Percentiles rank a stretch among this genome's conserved stretches.
Conservation (phyloP, 768 basidiomycete species). For the Phlebiopsis gigantea region DNA sequence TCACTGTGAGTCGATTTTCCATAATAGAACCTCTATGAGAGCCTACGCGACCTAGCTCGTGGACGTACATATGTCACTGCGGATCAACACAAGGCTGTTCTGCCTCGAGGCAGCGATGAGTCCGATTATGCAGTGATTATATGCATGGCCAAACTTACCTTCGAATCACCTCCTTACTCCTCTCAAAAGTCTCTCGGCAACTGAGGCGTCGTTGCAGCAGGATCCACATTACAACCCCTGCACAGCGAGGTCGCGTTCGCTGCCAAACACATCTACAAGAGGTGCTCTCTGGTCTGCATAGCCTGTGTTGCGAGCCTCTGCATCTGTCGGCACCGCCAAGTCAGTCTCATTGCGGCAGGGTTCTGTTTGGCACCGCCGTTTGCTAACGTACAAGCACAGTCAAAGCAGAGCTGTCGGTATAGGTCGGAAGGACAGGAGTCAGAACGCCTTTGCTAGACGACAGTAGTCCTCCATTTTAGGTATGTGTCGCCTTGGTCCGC, state of each 20-base stretch:
- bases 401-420: background rate
- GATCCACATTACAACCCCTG: no score
- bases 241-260: no score
- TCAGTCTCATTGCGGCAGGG: background rate
- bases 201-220: background rate
- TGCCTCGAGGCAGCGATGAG: conserved; percentile 2
- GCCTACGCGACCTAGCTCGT: no score
- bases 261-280: background rate
- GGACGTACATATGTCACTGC: background rate
- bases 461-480: background rate
- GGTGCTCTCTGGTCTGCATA: background rate
- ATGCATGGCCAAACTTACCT: background rate
- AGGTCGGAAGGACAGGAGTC: background rate
- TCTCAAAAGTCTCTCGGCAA: background rate
- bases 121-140: background rate
- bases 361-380: background rate
- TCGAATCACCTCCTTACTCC: background rate
- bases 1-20: background rate
- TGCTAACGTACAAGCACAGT: background rate
- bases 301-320: background rate
- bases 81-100: conserved; percentile 1
- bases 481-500: background rate
- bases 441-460: background rate
- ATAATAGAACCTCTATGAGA: background rate
- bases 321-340: background rate